Base-by-base conservation (phyloP, 164 flowering plant species). In the Cinnamomum micranthum region DNA sequence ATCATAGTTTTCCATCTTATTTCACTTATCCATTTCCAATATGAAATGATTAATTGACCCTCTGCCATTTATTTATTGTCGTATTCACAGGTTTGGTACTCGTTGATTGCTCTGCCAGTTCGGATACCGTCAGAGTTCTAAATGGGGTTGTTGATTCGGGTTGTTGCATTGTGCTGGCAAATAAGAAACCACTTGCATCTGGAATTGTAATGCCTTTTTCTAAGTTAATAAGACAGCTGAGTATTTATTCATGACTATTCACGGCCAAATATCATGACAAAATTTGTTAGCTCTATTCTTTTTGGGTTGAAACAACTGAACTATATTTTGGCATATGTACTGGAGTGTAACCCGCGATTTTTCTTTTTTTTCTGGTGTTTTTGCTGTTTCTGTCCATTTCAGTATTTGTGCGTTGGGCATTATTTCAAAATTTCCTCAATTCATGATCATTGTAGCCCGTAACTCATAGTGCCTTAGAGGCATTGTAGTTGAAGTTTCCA, bases 41-140 rank as follows among this genome's bases (percentile, higher is more conserved):
- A 1, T 41, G 47, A 41, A 41, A 20, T 19, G n/a, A 55, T 55
- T 55, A 3, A 20, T 55, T 55, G 60, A 20, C 20, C 17, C 60
- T 20, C 6, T 55, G 13, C 50, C 60, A 19, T 55, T 55, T 55
- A 55, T 55, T 20, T 20, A 55, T 55, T 55, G 60, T 63, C 20
- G 68, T 33, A 47, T 17, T 50, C 15, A 70, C 84, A 93, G 98
- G 98, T 70, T 85, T 94, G 82, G 88, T 75, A 50, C 52, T 90
- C 69, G 87, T 91, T 63, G 97, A 95, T 87, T 95, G 97, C 85
- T 87, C 98, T 76, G 98, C 98, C 50, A 95, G 94, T 87, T 84
- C 91, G 23, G 91, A 88, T 73, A 91, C 97, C 33, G 74, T 85
- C 80, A 79, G 64, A 28, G 35, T 88, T 47, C 82, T 94, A 64